Base-by-base conservation (phyloP, 371 early-diverging fungal genomes). In the Lichtheimia ornata region DNA sequence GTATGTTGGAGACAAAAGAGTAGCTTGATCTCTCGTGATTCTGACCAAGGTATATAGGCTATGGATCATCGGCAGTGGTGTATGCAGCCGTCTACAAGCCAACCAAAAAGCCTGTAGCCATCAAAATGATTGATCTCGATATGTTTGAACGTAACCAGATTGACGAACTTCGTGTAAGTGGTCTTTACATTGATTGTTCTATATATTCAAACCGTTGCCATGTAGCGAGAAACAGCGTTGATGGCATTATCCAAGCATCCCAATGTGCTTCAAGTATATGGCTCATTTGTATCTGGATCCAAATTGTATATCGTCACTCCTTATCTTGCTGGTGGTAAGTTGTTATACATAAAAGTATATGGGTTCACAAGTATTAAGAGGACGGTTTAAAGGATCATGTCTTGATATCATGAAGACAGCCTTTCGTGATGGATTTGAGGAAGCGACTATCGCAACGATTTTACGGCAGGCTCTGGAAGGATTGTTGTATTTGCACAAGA, bases 71-170 rank as follows among this genome's bases (percentile, higher is more conserved):
- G 0, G 96, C 94, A 0, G 83, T 90, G 25, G 96, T 94, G 0
- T 92, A 92, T 76, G 78, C 81, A 54, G 93, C 94, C 2, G 72
- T 80, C 53, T 94, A 92, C 67, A 89, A 85, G 57, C 93, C 94
- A 2, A 44, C 81, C 27, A 84, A 86, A 52, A 85, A 82, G 66
- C 71, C 79, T 44, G 91, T 95, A 5, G 92, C 92, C 28, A 81
- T 94, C 50, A 95, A 95, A 66, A 86, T 92, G 70, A 93, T 95
- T 66, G 94, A 95, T 70, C 70, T 95, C 67, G 96, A 95, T 69
- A 84, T 87, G 86, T 95, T 95, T 83, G 94, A 94, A 66, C 82
- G 96, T n/a, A 92, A 93, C 72, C 96, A 95, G 70, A 95, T 95
- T 57, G 96, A 94, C 65, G 94, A 94, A 71, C 84, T 95, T 54